Evolutionary conservation across 2,329 filamentous ascomycete genomes (phyloP), one percentile per base, ranked within the genome.

Genomic region (Myotisia sp.): DNA sequence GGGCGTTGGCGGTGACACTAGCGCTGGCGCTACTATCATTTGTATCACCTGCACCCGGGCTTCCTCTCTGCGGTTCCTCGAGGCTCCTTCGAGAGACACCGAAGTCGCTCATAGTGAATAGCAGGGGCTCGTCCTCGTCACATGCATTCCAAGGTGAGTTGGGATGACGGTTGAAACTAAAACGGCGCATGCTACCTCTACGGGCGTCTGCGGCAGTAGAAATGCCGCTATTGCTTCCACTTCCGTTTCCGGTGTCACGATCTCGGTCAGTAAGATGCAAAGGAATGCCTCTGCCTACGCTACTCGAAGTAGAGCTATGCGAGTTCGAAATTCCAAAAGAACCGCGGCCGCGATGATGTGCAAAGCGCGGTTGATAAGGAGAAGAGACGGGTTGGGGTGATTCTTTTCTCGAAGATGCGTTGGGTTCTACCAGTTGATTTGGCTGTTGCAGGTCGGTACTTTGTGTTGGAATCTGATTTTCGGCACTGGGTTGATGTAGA

Each of bases 91-190:
- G 50, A 6, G 58, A 56, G 24, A 47, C 54, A 6, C 57, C 56
- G 35, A 63, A 60, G 34, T 63, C 60, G 37, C 59, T 63, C 59
- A 63, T 63, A 22, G 59, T 56, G 42, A 63, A 63, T 3, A 63
- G 45, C 5, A 63, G 44, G 6, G 59, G 59, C 36, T 63, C 60
- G 10, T 63, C 60, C 19, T 63, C 60, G 28, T 63, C 59, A 23
- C 46, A 44, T 10, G 44, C 41, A n/a, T 44, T 40, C 5, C 47
- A 33, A 26, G 53, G 53, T 3, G 47, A 44, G 22, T 50, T 46
- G 8, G 47, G 44, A 6, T 49, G 44, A 17, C 58, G 54, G 29
- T 47, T 49, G 19, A 50, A 47, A 31, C 52, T 50, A 10, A 53
- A 51, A 18, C 58, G 52, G 34, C 54, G 54, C 7, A 17, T 20